Percentiles rank a stretch among this genome's conserved stretches.
Evolutionary conservation across 2,329 filamentous ascomycete genomes (phyloP).

Genomic region (Pestalotiopsis sp.): DNA sequence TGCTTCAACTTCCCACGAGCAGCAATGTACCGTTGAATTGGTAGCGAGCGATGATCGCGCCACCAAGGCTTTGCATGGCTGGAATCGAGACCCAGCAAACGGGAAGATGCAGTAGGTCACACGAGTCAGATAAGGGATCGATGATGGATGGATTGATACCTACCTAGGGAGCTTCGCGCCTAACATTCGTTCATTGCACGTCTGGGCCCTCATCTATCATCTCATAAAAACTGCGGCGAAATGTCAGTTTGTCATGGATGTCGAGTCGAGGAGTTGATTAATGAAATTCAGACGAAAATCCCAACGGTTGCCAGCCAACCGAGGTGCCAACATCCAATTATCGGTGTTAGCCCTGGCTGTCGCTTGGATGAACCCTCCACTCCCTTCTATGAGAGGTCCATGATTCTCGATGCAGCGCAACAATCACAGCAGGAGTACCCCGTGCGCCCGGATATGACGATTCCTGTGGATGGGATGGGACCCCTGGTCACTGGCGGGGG

Average conservation of each 20-base stretch:
- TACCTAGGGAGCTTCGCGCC: neutral
- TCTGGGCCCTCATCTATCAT: neutral
- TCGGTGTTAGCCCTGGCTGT: neutral
- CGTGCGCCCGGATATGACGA: constrained; percentile 13
- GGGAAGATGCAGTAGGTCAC: neutral
- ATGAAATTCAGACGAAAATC: neutral
- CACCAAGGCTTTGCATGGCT: neutral
- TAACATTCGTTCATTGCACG: neutral
- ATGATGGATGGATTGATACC: neutral
- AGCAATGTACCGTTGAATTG: neutral
- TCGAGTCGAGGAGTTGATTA: neutral
- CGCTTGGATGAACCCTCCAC: neutral
- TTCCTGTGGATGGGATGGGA: neutral
- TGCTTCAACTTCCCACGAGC: neutral
- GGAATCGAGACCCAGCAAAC: neutral
- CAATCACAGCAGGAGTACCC: neutral
- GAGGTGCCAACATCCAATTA: neutral
- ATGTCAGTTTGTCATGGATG: neutral
- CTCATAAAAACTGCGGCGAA: neutral
- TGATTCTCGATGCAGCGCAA: constrained; percentile 7
- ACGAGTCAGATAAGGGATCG: neutral
- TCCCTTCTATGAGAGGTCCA: neutral
- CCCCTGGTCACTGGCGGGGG: neutral
- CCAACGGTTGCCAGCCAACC: neutral
- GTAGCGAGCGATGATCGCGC: neutral